Evolutionary conservation across 768 basidiomycete genomes (phyloP), one percentile per base, ranked within the genome.

Genomic region (Sporobolomyces pararoseus): DNA sequence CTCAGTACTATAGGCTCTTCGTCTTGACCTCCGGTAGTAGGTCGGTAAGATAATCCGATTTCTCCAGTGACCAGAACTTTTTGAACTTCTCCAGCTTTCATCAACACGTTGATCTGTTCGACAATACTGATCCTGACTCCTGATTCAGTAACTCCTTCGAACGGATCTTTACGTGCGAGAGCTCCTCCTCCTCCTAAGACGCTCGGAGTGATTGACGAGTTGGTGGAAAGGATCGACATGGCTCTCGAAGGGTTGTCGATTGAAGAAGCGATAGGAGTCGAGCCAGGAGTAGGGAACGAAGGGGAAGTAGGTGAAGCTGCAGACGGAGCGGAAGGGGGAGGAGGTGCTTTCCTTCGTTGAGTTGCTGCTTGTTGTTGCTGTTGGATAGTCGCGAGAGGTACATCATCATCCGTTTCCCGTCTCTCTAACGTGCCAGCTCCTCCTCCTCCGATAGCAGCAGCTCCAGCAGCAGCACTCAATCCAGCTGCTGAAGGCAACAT

Each of bases 51-150:
- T 16, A 81, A 54, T 25, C 76, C 71, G 32, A 82, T 78, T 51
- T 82, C 80, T n/a, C 82, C 82, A 14, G 75, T 78, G 57, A 82
- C 76, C 75, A 81, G 77, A 2, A 80, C 77, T n/a, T 77, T 73
- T 32, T 73, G 64, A 9, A 81, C 77, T 31, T 75, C 68, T 13
- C 80, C 81, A 6, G 47, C 59, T 63, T 77, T 76, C 49, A 78
- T 73, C 44, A 82, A 76, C 9, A 80, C 81, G 65, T 80, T 80
- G 75, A 82, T 77, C 9, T 80, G 80, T 72, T 82, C 82, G 62
- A 73, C 75, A 34, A 82, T 75, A 61, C 75, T 76, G 0, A 79
- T 78, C 2, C 80, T 73, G 4, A 82, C 65, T 34, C 81, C 80
- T 0, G 78, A 73, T 29, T 62, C 32, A 3, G 63, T 50, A n/a